Conservation (phyloP, 2,329 filamentous ascomycete species). For the Ophiocordyceps polyrhachis-furcata region DNA sequence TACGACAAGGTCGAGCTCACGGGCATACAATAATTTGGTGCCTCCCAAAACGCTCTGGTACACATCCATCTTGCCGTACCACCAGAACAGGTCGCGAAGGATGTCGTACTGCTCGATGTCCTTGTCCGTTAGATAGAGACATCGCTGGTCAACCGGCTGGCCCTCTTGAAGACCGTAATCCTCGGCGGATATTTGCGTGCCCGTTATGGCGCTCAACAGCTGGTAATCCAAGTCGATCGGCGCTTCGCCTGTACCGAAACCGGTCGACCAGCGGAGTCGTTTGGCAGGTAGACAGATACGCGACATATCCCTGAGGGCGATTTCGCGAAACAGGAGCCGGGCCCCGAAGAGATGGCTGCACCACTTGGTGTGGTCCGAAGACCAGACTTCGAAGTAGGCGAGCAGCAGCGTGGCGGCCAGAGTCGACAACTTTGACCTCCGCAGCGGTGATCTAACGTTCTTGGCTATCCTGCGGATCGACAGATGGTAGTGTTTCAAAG, state of each 20-base stretch:
- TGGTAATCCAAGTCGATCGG: slow-evolving; percentile 22
- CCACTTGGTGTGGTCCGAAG: slow-evolving; percentile 90
- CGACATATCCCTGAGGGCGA: slow-evolving; percentile 59
- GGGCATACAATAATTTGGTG: slow-evolving; percentile 61
- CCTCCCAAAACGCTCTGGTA: slow-evolving; percentile 83
- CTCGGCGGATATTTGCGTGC: slow-evolving; percentile 17
- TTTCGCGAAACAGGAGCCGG: slow-evolving; percentile 63
- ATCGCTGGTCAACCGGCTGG: slow-evolving; percentile 9
- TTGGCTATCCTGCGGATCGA: slow-evolving; percentile 61
- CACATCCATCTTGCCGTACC: slow-evolving; percentile 86
- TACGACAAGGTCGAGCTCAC: not conserved
- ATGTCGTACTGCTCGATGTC: slow-evolving; percentile 70
- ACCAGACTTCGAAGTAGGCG: slow-evolving; percentile 87
- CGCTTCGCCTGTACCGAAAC: slow-evolving; percentile 7
- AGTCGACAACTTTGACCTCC: slow-evolving; percentile 58
- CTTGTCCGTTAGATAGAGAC: slow-evolving; percentile 20
- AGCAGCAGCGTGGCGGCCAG: slow-evolving; percentile 76
- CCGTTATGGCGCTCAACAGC: slow-evolving; percentile 23
- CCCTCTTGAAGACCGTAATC: slow-evolving; percentile 17
- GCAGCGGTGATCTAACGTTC: slow-evolving; percentile 49
- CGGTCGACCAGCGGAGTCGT: slow-evolving; percentile 14
- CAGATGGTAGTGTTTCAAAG: slow-evolving; percentile 81
- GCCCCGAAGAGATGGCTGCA: slow-evolving; percentile 79
- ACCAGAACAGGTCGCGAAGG: slow-evolving; percentile 81
- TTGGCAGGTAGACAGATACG: slow-evolving; percentile 49